Base-by-base conservation (phyloP, 106 monocot species). In the Platanthera guangdongensis region DNA sequence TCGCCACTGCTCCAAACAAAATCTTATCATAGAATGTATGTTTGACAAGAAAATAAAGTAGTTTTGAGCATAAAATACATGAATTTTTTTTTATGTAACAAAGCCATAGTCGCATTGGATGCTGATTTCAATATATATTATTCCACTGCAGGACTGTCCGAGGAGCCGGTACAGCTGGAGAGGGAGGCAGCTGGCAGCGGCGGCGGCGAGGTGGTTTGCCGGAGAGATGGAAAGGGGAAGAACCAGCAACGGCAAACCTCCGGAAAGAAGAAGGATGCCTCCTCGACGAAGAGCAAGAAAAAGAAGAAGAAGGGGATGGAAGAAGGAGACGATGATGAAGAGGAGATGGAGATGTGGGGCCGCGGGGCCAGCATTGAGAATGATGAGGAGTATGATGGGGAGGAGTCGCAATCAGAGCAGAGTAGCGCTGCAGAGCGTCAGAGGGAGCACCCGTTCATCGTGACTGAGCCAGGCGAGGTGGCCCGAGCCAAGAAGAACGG, bases 401-500 rank as follows among this genome's bases (percentile, higher is more conserved):
- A 73, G 79, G 84, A 82, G 71, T 76, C 81, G 28, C 30, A 65
- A 30, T 79, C 81, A 32, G 86, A 76, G 51, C 62, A 75, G 8
- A 72, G 86, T 63, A 74, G 59, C 4, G 65, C 22, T 1, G 81
- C 55, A 19, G 90, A 89, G 84, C 68, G 92, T 70, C 96, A 97
- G 77, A 78, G 96, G 72, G 96, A 97, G 86, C 96, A 96, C 76
- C 95, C 95, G 16, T 96, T 96, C 79, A 89, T 96, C 50, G 96
- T 97, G 78, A 97, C 96, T 75, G 96, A 93, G 82, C 96, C 96
- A 9, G 96, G 96, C 6, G 96, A 97, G 83, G 93, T 97, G 64
- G 96, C 96, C 9, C 78, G 96, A 13, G 96, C 93, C 15, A 97
- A 97, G 83, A 97, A 97, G 93, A 97, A 97, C 81, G 96, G 96